Evolutionary conservation across 2,329 filamentous ascomycete species (phyloP).

Genomic region (Trichoderma citrinoviride): DNA sequence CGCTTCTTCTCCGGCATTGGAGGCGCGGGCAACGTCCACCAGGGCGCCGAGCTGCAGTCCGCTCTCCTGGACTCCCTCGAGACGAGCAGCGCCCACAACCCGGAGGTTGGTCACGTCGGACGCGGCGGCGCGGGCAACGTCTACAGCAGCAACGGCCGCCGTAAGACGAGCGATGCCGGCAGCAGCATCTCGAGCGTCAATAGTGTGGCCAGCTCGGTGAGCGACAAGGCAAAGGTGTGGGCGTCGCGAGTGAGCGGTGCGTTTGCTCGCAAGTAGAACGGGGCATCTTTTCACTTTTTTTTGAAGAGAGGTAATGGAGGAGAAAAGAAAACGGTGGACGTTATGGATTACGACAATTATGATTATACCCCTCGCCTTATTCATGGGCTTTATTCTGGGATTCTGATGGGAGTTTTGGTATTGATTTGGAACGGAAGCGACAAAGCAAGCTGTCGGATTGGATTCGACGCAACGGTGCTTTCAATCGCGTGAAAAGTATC

Average conservation of each 20-base stretch:
- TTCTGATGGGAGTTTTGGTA: not conserved
- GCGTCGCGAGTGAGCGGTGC: constrained; percentile 35
- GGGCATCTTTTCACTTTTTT: not conserved
- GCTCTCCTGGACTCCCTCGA: constrained; percentile 44
- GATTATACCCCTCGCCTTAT: not conserved
- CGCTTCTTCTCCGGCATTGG: constrained; percentile 66
- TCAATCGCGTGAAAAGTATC: not conserved
- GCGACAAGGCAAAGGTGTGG: constrained; percentile 36
- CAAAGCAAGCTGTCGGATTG: not conserved
- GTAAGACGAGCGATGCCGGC: constrained; percentile 35
- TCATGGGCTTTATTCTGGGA: not conserved
- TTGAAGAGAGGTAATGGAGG: not conserved
- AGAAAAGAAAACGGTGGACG: not conserved
- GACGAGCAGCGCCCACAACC: constrained; percentile 39
- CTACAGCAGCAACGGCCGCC: constrained; percentile 64
- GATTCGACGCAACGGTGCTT: not conserved
- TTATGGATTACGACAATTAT: not conserved
- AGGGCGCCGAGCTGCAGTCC: constrained; percentile 32
- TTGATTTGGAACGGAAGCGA: not conserved
- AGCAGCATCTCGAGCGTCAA: constrained; percentile 31
- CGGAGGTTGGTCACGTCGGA: constrained; percentile 49
- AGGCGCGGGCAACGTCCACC: constrained; percentile 62
- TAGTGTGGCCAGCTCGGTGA: constrained; percentile 41
- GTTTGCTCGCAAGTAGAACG: constrained; percentile 32
- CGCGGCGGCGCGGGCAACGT: constrained; percentile 57